These are phyloP conservation scores for Pelagophyceae sp. DNA, from an alignment of 352 stramenopile species.

Conservation along the genomic window DNA sequence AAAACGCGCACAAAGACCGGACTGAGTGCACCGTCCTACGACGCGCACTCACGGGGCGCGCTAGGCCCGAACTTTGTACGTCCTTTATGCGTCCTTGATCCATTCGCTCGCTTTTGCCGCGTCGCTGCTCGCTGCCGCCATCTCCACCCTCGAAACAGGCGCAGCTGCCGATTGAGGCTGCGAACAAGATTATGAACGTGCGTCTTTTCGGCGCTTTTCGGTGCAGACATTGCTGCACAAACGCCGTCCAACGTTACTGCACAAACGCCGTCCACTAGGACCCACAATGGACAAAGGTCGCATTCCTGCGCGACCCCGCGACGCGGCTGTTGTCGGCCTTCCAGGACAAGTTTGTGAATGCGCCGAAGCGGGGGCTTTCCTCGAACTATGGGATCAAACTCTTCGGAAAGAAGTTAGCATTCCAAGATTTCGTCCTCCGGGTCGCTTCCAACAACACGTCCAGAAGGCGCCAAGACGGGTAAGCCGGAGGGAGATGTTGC, in stretches of 20 bases:
- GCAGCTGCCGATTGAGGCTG: too few relatives aligned
- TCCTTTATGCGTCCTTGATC: too few relatives aligned
- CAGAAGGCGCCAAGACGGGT: background rate
- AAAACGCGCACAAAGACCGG: too few relatives aligned
- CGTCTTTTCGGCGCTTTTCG: too few relatives aligned
- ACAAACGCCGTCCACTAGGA: background rate
- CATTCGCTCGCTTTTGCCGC: too few relatives aligned
- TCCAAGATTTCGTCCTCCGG: background rate
- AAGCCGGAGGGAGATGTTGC: too few relatives aligned
- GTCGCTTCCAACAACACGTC: background rate
- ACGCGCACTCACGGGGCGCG: too few relatives aligned
- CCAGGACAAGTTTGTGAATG: conserved; percentile 7
- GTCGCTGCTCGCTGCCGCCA: too few relatives aligned
- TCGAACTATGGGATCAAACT: background rate
- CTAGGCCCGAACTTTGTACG: too few relatives aligned
- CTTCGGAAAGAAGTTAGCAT: background rate
- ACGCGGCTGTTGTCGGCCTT: background rate
- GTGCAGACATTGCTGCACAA: too few relatives aligned
- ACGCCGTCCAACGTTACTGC: background rate
- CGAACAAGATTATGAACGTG: background rate
- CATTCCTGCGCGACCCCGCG: background rate
- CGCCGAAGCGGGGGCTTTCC: background rate
- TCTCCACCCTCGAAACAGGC: too few relatives aligned
- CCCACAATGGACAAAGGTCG: conserved; percentile 12
- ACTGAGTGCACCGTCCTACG: too few relatives aligned